Conservation (phyloP, 352 stramenopile genomes). For the Aphanomyces invadans region DNA sequence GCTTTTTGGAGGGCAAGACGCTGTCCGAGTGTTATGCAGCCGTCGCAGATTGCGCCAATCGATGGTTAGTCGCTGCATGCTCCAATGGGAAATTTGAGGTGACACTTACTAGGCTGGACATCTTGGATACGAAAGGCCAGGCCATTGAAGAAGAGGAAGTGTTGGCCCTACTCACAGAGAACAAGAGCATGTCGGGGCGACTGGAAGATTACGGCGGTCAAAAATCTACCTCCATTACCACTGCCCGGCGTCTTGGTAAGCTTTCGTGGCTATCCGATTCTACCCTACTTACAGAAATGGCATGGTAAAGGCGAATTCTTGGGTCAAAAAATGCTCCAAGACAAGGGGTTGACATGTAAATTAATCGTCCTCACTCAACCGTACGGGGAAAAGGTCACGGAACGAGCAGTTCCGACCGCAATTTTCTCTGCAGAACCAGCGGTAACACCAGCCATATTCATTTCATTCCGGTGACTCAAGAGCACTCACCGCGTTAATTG, state of each 20-base stretch:
- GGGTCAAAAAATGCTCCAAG: conserved; percentile 96
- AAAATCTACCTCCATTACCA: conserved; percentile 97
- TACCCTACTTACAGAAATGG: background rate
- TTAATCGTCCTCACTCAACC: conserved; percentile 94
- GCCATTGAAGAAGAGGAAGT: conserved; percentile 96
- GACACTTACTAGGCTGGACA: conserved; percentile 77
- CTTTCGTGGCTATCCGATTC: background rate
- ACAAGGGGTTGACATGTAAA: conserved; percentile 97
- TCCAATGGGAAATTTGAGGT: background rate
- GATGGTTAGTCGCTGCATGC: conserved; percentile 44
- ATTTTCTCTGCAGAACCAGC: conserved; percentile 96
- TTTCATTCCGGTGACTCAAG: too few relatives aligned
- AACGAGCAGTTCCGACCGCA: conserved; percentile 95
- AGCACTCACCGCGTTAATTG: too few relatives aligned
- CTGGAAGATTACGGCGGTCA: conserved; percentile 96
- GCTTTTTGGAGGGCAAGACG: conserved; percentile 92
- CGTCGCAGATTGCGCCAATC: conserved; percentile 95
- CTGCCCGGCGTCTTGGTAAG: conserved; percentile 88
- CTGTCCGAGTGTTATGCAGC: conserved; percentile 95
- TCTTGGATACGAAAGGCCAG: conserved; percentile 93
- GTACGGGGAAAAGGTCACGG: conserved; percentile 93
- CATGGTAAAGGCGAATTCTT: conserved; percentile 86
- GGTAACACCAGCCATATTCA: background rate
- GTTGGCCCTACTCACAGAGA: conserved; percentile 97
- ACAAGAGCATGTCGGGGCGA: conserved; percentile 96